A percentile compares a stretch with the other conserved stretches of the same genome.
These are phyloP conservation scores for Hordeum vulgare DNA, from an alignment of 176 grass and related monocot species.

Conservation along the genomic window DNA sequence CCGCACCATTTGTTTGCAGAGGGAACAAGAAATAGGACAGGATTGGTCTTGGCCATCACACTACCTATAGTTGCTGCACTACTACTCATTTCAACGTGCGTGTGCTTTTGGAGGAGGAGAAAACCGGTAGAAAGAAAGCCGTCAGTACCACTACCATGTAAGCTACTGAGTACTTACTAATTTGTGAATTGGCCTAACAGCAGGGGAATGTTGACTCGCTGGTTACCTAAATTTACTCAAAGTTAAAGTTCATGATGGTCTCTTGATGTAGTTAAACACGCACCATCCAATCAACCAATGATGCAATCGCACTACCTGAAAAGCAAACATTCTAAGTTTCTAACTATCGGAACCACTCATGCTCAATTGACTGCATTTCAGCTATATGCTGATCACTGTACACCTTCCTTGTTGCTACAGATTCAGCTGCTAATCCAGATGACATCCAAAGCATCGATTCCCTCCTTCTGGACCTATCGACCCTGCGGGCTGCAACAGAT, in stretches of 20 bases:
- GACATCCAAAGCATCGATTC: slow-evolving; percentile 40
- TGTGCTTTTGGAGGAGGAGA: slow-evolving; percentile 31
- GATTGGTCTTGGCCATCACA: slow-evolving; percentile 31
- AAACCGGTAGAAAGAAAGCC: slow-evolving; percentile 3
- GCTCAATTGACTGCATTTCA: background rate
- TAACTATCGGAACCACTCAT: background rate
- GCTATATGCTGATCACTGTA: background rate
- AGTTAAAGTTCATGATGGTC: background rate
- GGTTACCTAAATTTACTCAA: background rate
- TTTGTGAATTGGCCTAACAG: background rate
- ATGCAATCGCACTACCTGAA: background rate
- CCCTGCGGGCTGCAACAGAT: slow-evolving; percentile 39
- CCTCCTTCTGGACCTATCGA: slow-evolving; percentile 39
- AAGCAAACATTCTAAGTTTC: background rate
- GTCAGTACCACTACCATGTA: slow-evolving; percentile 15
- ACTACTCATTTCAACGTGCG: background rate
- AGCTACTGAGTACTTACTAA: background rate
- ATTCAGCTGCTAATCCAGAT: slow-evolving; percentile 17
- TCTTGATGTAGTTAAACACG: background rate
- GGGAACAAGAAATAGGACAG: slow-evolving; percentile 1
- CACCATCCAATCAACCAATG: background rate
- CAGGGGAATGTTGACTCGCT: background rate
- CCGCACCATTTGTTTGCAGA: slow-evolving; percentile 13
- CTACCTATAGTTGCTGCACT: slow-evolving; percentile 22
- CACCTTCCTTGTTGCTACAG: slow-evolving; percentile 19